A percentile compares a stretch with the other conserved stretches of the same genome.
phyloP scores from a whole-genome alignment of 1,284 basidiomycete species.

The Cryptococcus sp. region DNA sequence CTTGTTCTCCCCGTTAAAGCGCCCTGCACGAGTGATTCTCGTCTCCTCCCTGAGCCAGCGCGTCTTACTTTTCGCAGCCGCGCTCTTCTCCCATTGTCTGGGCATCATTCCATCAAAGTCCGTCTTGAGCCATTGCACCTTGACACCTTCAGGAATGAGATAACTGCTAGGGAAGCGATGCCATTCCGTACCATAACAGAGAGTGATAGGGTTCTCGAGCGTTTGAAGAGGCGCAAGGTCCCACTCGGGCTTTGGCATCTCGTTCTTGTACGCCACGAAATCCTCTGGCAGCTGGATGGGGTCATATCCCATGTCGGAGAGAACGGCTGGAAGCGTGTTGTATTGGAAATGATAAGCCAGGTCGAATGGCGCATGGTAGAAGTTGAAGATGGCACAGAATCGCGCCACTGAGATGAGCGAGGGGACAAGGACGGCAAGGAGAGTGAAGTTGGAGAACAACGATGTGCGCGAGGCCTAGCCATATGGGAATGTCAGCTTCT shows the following conservation, averaged over 20 bases:
- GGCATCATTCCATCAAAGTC: constrained; percentile 89
- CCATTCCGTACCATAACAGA: constrained; percentile 96
- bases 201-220: constrained; percentile 64
- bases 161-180: constrained; percentile 90
- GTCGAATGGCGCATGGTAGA: constrained; percentile 88
- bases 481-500: not conserved
- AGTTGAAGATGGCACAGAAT: constrained; percentile 76
- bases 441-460: constrained; percentile 75
- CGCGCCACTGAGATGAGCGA: constrained; percentile 74
- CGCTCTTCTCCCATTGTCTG: constrained; percentile 54
- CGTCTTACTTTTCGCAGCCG: not conserved
- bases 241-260: constrained; percentile 60
- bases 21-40: constrained; percentile 60
- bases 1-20: constrained; percentile 85
- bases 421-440: constrained; percentile 67
- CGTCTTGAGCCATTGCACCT: constrained; percentile 83
- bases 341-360: constrained; percentile 72
- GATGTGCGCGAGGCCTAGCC: constrained; percentile 70
- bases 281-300: constrained; percentile 43
- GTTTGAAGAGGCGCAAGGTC: constrained; percentile 69
- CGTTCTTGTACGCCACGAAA: constrained; percentile 52
- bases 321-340: constrained; percentile 75
- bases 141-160: constrained; percentile 78
- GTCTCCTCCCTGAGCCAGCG: constrained; percentile 69
- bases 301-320: constrained; percentile 70